These are phyloP conservation scores for Fagopyrum esculentum DNA, from an alignment of 148 eudicot genomes.

Conservation along the genomic window DNA sequence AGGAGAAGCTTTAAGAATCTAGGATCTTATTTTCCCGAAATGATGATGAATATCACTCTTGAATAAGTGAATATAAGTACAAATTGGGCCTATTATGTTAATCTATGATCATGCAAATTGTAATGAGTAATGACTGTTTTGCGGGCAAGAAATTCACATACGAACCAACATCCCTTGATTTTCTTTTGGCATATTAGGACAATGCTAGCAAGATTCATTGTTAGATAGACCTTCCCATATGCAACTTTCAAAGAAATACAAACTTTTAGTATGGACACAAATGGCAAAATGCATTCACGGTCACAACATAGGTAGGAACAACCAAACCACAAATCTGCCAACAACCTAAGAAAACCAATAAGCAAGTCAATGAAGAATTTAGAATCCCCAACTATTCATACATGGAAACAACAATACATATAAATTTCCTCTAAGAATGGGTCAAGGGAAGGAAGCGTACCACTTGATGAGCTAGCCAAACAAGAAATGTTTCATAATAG, in stretches of 20 bases:
- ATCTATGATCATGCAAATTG: neutral
- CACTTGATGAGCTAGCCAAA: slow-evolving; percentile 83
- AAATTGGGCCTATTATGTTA: too few species aligned
- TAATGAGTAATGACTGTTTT: neutral
- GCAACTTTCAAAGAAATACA: neutral
- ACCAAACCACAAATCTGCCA: neutral
- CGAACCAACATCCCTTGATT: neutral
- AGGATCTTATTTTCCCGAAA: too few species aligned
- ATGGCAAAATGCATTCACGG: neutral
- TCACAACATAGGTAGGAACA: neutral
- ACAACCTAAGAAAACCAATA: neutral
- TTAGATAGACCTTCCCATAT: neutral
- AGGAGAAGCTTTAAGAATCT: too few species aligned
- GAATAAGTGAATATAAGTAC: too few species aligned
- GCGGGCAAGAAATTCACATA: neutral
- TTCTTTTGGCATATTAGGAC: neutral
- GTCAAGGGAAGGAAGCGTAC: slow-evolving; percentile 29
- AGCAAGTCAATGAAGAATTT: neutral
- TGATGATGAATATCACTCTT: too few species aligned
- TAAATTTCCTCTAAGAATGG: neutral
- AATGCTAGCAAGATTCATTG: neutral
- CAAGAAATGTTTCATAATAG: slow-evolving; percentile 91
- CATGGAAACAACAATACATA: neutral
- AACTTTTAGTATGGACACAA: neutral
- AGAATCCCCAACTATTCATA: neutral